phyloP scores from a whole-genome alignment of 2,329 filamentous ascomycete genomes.

The Fusarium pininemorale region DNA sequence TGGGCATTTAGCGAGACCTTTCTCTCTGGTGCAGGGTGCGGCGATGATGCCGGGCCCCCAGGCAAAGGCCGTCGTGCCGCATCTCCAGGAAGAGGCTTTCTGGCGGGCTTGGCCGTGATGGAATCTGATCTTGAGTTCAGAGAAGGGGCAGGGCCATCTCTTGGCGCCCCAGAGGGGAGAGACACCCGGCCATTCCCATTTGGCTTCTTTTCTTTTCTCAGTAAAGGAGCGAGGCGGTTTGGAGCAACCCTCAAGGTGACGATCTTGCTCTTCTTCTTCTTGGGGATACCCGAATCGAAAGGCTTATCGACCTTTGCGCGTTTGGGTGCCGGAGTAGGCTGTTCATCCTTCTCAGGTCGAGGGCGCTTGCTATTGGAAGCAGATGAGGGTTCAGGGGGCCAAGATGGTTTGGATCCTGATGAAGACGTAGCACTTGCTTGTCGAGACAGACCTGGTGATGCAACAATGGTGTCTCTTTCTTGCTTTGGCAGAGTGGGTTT shows the following conservation, averaged over 20 bases:
- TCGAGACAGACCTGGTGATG: conserved; percentile 36
- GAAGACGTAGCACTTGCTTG: conserved; percentile 37
- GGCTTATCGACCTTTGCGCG: conserved; percentile 51
- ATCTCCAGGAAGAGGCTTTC: conserved; percentile 51
- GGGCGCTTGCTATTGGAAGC: conserved; percentile 47
- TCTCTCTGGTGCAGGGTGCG: conserved; percentile 34
- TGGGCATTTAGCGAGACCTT: conserved; percentile 42
- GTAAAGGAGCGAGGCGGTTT: conserved; percentile 47
- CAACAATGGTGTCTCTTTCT: conserved; percentile 43
- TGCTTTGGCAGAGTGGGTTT: conserved; percentile 17
- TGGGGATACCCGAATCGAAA: conserved; percentile 27
- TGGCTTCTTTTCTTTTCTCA: conserved; percentile 43
- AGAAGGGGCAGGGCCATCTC: conserved; percentile 35
- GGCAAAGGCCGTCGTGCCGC: conserved; percentile 47
- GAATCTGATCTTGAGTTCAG: conserved; percentile 41
- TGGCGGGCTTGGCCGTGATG: conserved; percentile 47
- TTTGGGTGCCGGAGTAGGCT: conserved; percentile 49
- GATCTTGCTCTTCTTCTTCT: conserved; percentile 47
- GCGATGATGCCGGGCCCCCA: conserved; percentile 37
- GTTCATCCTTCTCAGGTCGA: conserved; percentile 50
- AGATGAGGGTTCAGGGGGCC: conserved; percentile 31
- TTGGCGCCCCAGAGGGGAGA: conserved; percentile 45
- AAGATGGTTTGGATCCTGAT: conserved; percentile 31
- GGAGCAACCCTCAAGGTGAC: conserved; percentile 50
- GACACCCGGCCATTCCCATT: conserved; percentile 43